These are phyloP conservation scores for Corymbia citriodora DNA, from an alignment of 441 rosid species.

Conservation along the genomic window DNA sequence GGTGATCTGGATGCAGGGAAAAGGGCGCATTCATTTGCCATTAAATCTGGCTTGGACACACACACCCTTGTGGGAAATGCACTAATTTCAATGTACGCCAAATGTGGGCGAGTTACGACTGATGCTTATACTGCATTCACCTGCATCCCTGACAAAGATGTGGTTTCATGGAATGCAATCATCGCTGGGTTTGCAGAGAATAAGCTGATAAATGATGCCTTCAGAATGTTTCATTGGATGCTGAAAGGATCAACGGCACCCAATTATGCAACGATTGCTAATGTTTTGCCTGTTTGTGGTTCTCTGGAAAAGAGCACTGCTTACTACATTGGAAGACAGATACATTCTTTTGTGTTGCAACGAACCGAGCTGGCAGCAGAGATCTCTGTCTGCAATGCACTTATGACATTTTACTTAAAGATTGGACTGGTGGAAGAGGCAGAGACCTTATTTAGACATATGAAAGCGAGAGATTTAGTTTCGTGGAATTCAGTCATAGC, in stretches of 20 bases:
- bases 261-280: conserved; percentile 52
- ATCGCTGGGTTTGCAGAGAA: conserved; percentile 85
- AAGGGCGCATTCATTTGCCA: conserved; percentile 39
- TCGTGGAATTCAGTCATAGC: conserved; percentile 83
- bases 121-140: conserved; percentile 55
- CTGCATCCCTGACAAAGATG: conserved; percentile 57
- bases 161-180: conserved; percentile 88
- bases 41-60: conserved; percentile 56
- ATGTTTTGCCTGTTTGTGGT: conserved; percentile 54
- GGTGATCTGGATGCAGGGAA: conserved; percentile 42
- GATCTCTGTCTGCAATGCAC: conserved; percentile 61
- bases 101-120: conserved; percentile 38
- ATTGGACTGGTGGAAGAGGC: conserved; percentile 49
- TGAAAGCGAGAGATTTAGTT: conserved; percentile 66
- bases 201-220: conserved; percentile 34
- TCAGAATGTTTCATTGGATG: conserved; percentile 58
- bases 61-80: conserved; percentile 75
- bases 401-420: conserved; percentile 65
- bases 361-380: conserved; percentile 38
- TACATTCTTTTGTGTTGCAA: conserved; percentile 55
- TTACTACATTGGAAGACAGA: conserved; percentile 45
- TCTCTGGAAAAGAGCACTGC: conserved; percentile 34
- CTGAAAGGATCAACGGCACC: conserved; percentile 40
- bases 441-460: conserved; percentile 46
- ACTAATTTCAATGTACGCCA: conserved; percentile 74